Base-by-base conservation (phyloP, 2,329 filamentous ascomycete species). In the Blastomyces percursus region DNA sequence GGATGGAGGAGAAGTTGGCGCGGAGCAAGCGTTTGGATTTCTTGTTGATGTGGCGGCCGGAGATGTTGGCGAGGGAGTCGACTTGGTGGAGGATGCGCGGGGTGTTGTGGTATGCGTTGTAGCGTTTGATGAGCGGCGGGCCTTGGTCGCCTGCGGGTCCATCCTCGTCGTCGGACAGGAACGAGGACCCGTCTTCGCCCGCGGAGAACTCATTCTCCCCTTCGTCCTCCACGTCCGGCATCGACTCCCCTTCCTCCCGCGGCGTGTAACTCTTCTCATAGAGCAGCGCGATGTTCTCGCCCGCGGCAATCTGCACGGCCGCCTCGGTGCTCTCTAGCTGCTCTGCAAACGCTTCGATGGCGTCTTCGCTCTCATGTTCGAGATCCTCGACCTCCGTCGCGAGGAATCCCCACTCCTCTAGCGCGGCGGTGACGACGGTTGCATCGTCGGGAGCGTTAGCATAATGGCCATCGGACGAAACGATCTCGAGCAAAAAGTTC, bases 291-390 rank as follows among this genome's bases (percentile, higher is more conserved):
- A 96, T 91, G 72, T 90, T 90, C 70, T 88, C 84, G 3, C 88
- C 90, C 0, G 90, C 88, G 3, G 87, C 85, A 55, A 90, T 85
- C 70, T 94, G 90, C 0, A 96, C 89, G 9, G 82, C 79, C 0
- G 85, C 78, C 63, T 91, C 86, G 40, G 81, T 81, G 72, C 88
- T 91, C 64, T 92, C 86, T 21, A 96, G 86, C 74, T 96, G 91
- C 57, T 96, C 91, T 51, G 90, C 86, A 68, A 96, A 91, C 1
- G 87, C 86, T 61, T 94, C 88, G 69, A 94, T 83, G 19, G 89
- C 87, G 35, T 84, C 77, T 66, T 90, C 86, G 40, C 87, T 90
- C 64, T 86, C 81, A 19, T 83, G 82, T 67, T 89, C 85, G 52
- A 91, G 80, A 69, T 93, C 89, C 3, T 91, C 87, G 7, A 93